Base-by-base conservation (phyloP, 169 alveolate species). In the Hepatocystis sp. region DNA sequence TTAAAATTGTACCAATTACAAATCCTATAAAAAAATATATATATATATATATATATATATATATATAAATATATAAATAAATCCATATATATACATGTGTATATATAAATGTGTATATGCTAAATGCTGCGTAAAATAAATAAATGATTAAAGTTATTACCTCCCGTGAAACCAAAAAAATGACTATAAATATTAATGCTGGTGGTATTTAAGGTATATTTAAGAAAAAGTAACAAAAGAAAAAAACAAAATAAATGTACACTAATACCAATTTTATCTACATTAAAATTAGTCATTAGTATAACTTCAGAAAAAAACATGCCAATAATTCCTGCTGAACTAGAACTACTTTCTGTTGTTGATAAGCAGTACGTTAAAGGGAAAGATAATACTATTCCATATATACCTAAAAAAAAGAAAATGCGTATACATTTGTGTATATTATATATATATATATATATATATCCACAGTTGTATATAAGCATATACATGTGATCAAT, bases 251-350 rank as follows among this genome's bases (percentile, higher is more conserved):
- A 63, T 63, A 81, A 63, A 81, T 81, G 81, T 15, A 81, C 84
- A 81, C 89, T 81, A 56, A 81, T 64, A 55, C 89, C 56, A 47
- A 81, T 81, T 81, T 61, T 81, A 44, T 81, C 89, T 53, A 81
- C 89, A 63, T 81, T 81, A 81, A 81, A 81, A 81, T 81, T 81
- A 36, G 89, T 81, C 89, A 81, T 81, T 71, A 81, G 60, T 63
- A 81, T 46, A 81, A 81, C 63, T 81, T 81, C 89, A 8, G 89
- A 81, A 81, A 81, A 81, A 61, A 81, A 81, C 19, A 81, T 81
- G 51, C 89, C 89, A 63, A 81, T 81, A 49, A 81, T 60, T 49
- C 89, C 89, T 13, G 84, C 44, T 7, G 89, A 63, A 40, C 84
- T 63, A 44, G 76, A 61, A 61, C 89, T 81, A 47, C 89, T 81